Evolutionary conservation across 2,329 filamentous ascomycete genomes (phyloP), one percentile per base, ranked within the genome.

Genomic region (Cyphellophora attinorum): DNA sequence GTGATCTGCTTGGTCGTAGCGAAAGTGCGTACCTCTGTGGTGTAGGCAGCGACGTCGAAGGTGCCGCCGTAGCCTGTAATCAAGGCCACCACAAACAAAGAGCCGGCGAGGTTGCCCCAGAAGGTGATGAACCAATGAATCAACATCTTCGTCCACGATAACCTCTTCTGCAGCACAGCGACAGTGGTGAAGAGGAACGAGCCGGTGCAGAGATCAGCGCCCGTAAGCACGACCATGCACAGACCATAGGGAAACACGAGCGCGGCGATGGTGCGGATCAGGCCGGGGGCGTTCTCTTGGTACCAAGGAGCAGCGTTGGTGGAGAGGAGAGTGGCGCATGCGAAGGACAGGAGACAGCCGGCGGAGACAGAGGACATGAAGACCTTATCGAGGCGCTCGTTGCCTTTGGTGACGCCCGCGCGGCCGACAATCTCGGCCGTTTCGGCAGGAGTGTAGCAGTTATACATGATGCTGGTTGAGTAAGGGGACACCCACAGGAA

Each of bases 361-460:
- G 68, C 68, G 29, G 68, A 64, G 27, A 72, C 59, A 3, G 64
- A 54, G 39, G 64, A 69, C 29, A 69, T 45, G 43, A 73, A 71
- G 27, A 72, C 56, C 42, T 72, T 73, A 47, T 70, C 64, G 3
- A 64, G 52, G 6, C 67, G 58, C 65, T 68, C 72, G 36, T 66
- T 60, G 6, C 66, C 67, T 48, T 74, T 74, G 34, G 58, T 58
- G 16, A 58, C 57, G 4, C 70, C 72, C n/a, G 64, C 58, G 8
- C 66, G 60, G 1, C 62, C 64, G 37, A 70, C 57, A 11, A 70
- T 53, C 52, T 73, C 67, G 5, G 64, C 63, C 21, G 69, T 64
- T 53, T 74, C 62, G 11, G 51, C 45, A 1, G 67, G 63, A 4
- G 64, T 64, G 47, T 67, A 67, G 4, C 63, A 54, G 38, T 67